Conservation (phyloP, 108 stramenopile species). For the Discostella stelligeroides region DNA sequence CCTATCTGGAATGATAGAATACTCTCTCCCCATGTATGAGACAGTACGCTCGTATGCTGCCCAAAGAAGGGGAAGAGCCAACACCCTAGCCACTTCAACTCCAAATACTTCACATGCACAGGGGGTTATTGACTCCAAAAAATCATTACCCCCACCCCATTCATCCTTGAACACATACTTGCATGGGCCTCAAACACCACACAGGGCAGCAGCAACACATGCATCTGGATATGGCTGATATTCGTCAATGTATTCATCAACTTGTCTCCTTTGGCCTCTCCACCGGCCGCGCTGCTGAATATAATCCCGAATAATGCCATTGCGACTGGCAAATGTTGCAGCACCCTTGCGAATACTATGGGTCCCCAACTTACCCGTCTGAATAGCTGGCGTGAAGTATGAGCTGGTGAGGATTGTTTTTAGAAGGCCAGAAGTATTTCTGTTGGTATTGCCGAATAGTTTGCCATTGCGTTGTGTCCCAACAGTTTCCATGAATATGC, state of each 20-base stretch:
- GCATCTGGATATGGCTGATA: conserved; percentile 2
- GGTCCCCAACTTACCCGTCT: no score
- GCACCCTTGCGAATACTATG: no score
- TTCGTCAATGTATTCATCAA: conserved; percentile 7
- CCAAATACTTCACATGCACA: neutral
- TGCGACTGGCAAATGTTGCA: neutral
- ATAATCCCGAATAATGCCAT: neutral
- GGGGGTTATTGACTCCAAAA: neutral
- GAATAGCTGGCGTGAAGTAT: no score
- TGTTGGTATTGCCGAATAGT: no score
- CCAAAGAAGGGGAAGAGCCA: neutral
- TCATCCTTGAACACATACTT: conserved; percentile 5
- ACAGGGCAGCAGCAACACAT: neutral
- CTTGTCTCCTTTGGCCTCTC: neutral
- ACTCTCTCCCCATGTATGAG: neutral
- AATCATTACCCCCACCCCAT: neutral
- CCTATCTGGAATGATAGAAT: neutral
- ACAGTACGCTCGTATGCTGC: neutral
- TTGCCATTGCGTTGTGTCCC: no score
- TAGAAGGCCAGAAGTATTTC: no score
- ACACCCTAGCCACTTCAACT: neutral
- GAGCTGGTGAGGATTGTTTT: no score
- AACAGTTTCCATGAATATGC: no score
- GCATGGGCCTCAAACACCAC: neutral
- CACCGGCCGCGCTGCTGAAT: neutral